A percentile compares a stretch with the other conserved stretches of the same genome.
Evolutionary conservation across 768 basidiomycete species (phyloP).

Genomic region (Coprinopsis marcescibilis): DNA sequence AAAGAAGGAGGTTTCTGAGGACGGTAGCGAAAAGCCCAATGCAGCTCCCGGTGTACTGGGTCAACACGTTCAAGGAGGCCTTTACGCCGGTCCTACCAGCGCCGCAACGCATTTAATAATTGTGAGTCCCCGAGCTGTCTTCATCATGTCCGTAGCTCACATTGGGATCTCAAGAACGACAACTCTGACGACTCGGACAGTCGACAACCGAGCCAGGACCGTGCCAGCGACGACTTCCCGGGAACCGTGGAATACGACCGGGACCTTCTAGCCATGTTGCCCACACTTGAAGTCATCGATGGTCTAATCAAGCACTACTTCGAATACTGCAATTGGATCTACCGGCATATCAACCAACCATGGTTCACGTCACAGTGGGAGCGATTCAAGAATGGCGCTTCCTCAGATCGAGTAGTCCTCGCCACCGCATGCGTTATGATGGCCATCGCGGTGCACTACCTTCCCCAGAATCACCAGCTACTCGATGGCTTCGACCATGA

Average conservation of each 20-base stretch:
- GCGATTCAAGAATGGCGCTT: constrained; percentile 63
- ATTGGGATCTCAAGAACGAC: constrained; percentile 31
- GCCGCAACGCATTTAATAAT: constrained; percentile 63
- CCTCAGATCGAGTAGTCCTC: constrained; percentile 62
- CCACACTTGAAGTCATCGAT: constrained; percentile 63
- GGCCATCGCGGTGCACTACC: constrained; percentile 67
- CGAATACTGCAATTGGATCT: constrained; percentile 85
- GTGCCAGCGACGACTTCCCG: constrained; percentile 36
- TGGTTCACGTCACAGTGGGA: constrained; percentile 64
- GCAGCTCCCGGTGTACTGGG: constrained; percentile 63
- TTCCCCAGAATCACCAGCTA: constrained; percentile 59
- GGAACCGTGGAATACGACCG: constrained; percentile 57
- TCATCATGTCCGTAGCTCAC: constrained; percentile 13
- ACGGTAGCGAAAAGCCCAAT: constrained; percentile 40
- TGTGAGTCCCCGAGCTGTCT: constrained; percentile 31
- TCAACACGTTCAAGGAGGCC: constrained; percentile 56
- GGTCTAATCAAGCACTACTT: constrained; percentile 73
- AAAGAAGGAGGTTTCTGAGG: constrained; percentile 50
- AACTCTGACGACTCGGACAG: constrained; percentile 48
- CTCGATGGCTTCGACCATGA: constrained; percentile 44
- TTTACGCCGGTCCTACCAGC: constrained; percentile 78
- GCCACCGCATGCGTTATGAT: constrained; percentile 72
- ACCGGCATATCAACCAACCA: constrained; percentile 66
- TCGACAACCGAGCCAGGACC: constrained; percentile 50
- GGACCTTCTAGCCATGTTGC: constrained; percentile 64